phyloP scores from a whole-genome alignment of 257 asterid species.

The Primulina eburnea region DNA sequence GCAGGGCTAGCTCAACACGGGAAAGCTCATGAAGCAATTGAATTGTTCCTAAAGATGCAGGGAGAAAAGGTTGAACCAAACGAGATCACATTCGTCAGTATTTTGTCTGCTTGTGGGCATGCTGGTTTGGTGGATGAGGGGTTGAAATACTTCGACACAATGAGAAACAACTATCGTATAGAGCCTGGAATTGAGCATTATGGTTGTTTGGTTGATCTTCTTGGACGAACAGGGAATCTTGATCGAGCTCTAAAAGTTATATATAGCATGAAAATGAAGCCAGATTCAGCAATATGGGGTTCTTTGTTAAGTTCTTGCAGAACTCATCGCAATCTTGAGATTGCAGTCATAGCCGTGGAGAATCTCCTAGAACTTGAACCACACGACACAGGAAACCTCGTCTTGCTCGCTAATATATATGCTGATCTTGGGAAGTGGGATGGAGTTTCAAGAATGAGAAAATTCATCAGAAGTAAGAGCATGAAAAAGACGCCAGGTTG shows the following conservation, averaged over 20 bases:
- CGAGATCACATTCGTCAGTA: constrained; percentile 67
- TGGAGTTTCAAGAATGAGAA: constrained; percentile 65
- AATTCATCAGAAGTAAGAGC: constrained; percentile 51
- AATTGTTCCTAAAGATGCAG: constrained; percentile 54
- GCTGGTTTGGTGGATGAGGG: constrained; percentile 69
- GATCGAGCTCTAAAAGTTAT: constrained; percentile 53
- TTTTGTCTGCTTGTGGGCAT: constrained; percentile 76
- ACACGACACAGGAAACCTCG: constrained; percentile 60
- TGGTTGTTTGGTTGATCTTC: constrained; percentile 69
- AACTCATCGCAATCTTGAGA: constrained; percentile 53
- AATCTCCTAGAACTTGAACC: constrained; percentile 61
- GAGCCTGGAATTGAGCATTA: constrained; percentile 71
- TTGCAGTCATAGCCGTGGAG: constrained; percentile 59
- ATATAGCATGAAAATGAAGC: constrained; percentile 53
- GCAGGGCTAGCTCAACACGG: constrained; percentile 77
- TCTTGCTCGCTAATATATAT: constrained; percentile 63
- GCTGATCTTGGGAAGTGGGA: constrained; percentile 83
- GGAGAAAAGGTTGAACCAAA: constrained; percentile 49
- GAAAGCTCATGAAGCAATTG: constrained; percentile 57
- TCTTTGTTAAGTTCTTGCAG: constrained; percentile 74
- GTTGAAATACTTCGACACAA: constrained; percentile 48
- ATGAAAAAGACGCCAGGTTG: constrained; percentile 65
- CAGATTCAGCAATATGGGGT: constrained; percentile 80
- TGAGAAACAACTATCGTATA: constrained; percentile 41
- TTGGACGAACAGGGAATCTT: constrained; percentile 65